A percentile compares a stretch with the other conserved stretches of the same genome.
These are phyloP conservation scores for Brettanomyces bruxellensis DNA, from an alignment of 805 yeast species.

Conservation along the genomic window DNA sequence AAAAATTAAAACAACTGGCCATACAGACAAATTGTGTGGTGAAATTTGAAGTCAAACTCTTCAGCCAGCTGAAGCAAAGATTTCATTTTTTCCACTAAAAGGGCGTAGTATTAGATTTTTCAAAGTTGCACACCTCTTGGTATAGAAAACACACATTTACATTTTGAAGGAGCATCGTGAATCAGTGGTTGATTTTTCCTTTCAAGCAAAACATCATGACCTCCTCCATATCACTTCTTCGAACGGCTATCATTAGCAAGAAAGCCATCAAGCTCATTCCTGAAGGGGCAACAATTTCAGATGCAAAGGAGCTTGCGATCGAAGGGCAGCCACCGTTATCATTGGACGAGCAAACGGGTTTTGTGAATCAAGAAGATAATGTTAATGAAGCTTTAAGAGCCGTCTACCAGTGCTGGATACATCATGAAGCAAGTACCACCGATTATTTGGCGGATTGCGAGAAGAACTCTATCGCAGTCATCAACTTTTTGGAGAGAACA, in stretches of 20 bases:
- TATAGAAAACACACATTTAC: no score
- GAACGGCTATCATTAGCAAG: constrained; percentile 10
- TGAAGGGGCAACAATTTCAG: constrained; percentile 10
- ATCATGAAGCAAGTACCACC: constrained; percentile 64
- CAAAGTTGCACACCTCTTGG: no score
- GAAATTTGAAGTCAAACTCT: no score
- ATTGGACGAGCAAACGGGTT: constrained; percentile 22
- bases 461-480: constrained; percentile 50
- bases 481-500: constrained; percentile 77
- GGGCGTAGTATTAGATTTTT: no score
- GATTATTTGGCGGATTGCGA: constrained; percentile 74
- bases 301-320: constrained; percentile 12
- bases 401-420: constrained; percentile 70
- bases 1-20: no score
- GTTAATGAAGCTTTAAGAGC: constrained; percentile 41
- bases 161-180: no score
- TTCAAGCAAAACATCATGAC: background rate
- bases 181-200: no score
- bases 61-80: no score
- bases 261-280: constrained; percentile 9
- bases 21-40: no score
- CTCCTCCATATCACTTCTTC: constrained; percentile 8
- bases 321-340: constrained; percentile 4
- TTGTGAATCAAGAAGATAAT: constrained; percentile 36
- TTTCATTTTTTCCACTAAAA: no score